Conservation (phyloP, 2,329 filamentous ascomycete species). For the Metarhizium humberi region DNA sequence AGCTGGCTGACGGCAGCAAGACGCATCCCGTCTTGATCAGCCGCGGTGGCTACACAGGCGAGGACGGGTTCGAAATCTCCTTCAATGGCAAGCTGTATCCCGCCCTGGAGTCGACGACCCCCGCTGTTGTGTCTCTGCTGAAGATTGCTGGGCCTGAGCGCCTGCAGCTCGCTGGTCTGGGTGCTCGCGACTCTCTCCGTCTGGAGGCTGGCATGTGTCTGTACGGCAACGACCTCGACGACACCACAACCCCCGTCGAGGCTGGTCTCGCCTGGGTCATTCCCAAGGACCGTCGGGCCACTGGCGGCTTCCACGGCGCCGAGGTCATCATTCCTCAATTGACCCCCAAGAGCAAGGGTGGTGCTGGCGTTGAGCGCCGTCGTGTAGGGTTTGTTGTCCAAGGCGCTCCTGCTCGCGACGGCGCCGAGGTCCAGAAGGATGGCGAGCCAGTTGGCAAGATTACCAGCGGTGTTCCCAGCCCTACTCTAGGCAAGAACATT, state of each 20-base stretch:
- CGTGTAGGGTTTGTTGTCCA: conserved; percentile 76
- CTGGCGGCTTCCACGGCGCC: conserved; percentile 76
- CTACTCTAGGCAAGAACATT: conserved; percentile 80
- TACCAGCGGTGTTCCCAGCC: conserved; percentile 85
- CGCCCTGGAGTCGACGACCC: conserved; percentile 32
- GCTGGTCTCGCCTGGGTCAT: conserved; percentile 66
- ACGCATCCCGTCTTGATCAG: conserved; percentile 53
- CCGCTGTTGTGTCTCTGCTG: conserved; percentile 60
- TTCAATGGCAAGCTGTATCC: conserved; percentile 43
- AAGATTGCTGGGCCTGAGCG: conserved; percentile 47
- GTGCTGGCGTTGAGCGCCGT: conserved; percentile 57
- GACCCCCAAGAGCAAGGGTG: conserved; percentile 62
- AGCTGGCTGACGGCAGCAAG: conserved; percentile 41
- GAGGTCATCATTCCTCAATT: conserved; percentile 71
- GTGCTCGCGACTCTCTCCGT: conserved; percentile 82
- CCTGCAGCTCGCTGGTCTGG: conserved; percentile 76
- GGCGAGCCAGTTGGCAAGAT: conserved; percentile 65
- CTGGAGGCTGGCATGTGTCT: conserved; percentile 98
- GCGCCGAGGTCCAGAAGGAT: conserved; percentile 63
- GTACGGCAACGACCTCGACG: conserved; percentile 97
- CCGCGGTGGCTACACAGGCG: conserved; percentile 90
- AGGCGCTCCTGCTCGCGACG: conserved; percentile 83
- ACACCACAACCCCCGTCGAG: conserved; percentile 54
- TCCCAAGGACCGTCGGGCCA: conserved; percentile 59
- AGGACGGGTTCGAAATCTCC: conserved; percentile 96